Evolutionary conservation across 805 yeast genomes (phyloP), one percentile per base, ranked within the genome.

Genomic region (Barnettozyma populi): DNA sequence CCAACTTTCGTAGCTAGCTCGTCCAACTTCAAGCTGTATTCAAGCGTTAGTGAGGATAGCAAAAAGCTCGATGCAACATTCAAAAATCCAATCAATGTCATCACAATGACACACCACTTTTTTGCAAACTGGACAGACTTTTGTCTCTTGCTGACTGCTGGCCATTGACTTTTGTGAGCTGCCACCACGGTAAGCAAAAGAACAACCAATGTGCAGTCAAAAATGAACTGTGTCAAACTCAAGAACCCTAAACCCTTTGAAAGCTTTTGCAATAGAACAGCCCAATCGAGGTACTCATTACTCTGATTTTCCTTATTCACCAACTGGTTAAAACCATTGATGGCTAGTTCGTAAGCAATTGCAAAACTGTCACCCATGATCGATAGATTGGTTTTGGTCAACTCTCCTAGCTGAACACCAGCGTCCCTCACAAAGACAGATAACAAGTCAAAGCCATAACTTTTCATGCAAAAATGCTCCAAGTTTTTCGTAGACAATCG

Each of bases 361-460:
- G 68, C 71, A 49, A 75, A 65, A 21, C 74, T 66, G 19, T 69
- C 63, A 2, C 77, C 74, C 52, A 73, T 60, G 10, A 56, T 58
- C 3, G 60, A 60, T 5, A 74, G 63, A 52, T 74, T 67, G 6
- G 72, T 67, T 42, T 65, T 64, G 4, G 79, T 69, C 23, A 72
- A 59, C 23, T 59, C 57, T 9, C 72, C 74, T 36, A 75, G 60
- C 52, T 73, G 79, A 2, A 62, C 63, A 4, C 79, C 80, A 11
- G 80, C 68, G 59, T 79, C 84, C 47, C 72, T 66, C 10, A 78
- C 66, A 14, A 78, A 60, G 13, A 73, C 72, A 7, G 76, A 65
- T 8, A 74, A 61, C 14, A 78, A 54, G 56, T 79, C 82, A 47
- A 76, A 58, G 1, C 80, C 81, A 43, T 62, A 57, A 43, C 71